Evolutionary conservation across 176 grass and related monocot species (phyloP).

Genomic region (Carex kokanica): DNA sequence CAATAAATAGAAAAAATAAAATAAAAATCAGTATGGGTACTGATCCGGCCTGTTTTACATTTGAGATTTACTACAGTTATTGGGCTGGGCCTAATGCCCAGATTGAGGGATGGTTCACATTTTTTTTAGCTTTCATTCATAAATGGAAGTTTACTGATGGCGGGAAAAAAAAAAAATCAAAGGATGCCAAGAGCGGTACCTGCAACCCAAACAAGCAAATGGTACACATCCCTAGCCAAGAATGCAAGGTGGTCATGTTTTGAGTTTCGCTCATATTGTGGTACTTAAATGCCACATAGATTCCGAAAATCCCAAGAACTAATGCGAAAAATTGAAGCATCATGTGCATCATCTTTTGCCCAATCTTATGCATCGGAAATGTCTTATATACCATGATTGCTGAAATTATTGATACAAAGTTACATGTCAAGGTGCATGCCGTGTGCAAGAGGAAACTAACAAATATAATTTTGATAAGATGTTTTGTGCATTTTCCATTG

Average conservation of each 20-base stretch:
- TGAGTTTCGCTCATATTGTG: conserved; percentile 44
- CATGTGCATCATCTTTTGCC: conserved; percentile 71
- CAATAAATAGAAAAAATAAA: not conserved
- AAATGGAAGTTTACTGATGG: not conserved
- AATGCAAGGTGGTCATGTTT: conserved; percentile 63
- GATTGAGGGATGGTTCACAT: not conserved
- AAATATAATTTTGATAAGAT: no score
- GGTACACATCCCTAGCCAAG: conserved; percentile 78
- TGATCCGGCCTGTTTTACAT: not conserved
- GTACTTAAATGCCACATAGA: conserved; percentile 93
- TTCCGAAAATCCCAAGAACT: conserved; percentile 69
- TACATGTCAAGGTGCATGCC: not conserved
- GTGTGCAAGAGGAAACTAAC: not conserved
- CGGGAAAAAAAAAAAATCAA: not conserved
- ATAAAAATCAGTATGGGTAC: not conserved
- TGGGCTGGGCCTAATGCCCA: not conserved
- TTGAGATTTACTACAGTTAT: not conserved
- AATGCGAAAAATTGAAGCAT: conserved; percentile 63
- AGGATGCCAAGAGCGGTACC: conserved; percentile 22
- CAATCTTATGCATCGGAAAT: conserved; percentile 30
- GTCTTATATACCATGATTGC: conserved; percentile 77
- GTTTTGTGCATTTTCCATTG: no score
- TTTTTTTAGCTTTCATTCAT: not conserved
- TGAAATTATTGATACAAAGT: conserved; percentile 21
- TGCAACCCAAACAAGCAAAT: conserved; percentile 72